Base-by-base conservation (phyloP, 768 basidiomycete species). In the Solioccasus polychromus region DNA sequence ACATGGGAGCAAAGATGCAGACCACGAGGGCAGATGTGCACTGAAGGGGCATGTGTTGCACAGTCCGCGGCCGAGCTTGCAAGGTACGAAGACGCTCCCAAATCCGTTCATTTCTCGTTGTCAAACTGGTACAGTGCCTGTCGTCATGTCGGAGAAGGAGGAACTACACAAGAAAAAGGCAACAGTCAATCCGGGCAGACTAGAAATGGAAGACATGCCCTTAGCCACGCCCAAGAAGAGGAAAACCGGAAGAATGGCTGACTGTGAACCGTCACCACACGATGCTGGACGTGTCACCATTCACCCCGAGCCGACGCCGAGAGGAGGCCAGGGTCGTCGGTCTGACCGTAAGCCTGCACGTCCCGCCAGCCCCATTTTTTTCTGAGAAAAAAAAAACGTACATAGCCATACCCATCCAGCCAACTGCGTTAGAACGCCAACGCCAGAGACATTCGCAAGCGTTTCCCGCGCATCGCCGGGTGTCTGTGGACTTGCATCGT, bases 111-210 rank as follows among this genome's bases (percentile, higher is more conserved):
- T 23, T 35, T 38, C 46, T 28, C 36, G 48, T 41, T 34, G 40
- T 50, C 57, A 52, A 47, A 57, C 42, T 18, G 35, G 39, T 38
- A 42, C 46, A 43, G 39, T 51, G 32, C 48, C 35, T 42, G 32
- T 35, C 43, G 23, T 35, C 53, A 64, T 66, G 62, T 61, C 54
- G 44, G 54, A 64, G 17, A 66, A 64, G 48, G 49, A 18, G 45
- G 50, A 52, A 24, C 39, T 31, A 42, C 44, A 48, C 49, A 53
- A 55, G 52, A 57, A 58, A 59, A 66, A 53, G 41, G 44, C 53
- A 43, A 37, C 50, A 35, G 37, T 43, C 42, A 54, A 47, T 42
- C 15, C 30, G 8, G 22, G 49, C 32, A 50, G 23, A 45, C 42
- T 41, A 50, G 59, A 59, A 34, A 48, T 41, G 35, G 47, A 52